Evolutionary conservation across 2,329 filamentous ascomycete genomes (phyloP).

Genomic region (Ampelomyces quisqualis): DNA sequence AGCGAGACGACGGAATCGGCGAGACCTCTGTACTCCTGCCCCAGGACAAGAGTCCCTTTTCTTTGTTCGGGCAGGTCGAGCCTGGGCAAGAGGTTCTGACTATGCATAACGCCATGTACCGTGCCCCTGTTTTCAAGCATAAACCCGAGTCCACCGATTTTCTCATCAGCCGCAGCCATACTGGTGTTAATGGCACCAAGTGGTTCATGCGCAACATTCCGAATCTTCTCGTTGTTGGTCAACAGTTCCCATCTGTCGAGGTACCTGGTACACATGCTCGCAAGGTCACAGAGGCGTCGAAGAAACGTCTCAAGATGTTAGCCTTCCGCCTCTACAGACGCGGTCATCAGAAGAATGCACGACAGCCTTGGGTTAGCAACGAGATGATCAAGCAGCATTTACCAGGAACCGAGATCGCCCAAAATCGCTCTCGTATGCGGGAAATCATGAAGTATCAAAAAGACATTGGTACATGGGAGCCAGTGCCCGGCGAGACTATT

Average conservation of each 20-base stretch:
- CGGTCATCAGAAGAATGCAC: constrained; percentile 67
- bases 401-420: constrained; percentile 87
- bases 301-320: constrained; percentile 95
- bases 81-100: constrained; percentile 88
- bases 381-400: constrained; percentile 67
- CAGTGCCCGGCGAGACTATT: constrained; percentile 69
- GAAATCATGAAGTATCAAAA: constrained; percentile 94
- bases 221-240: constrained; percentile 85
- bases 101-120: constrained; percentile 92
- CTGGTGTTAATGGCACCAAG: constrained; percentile 71
- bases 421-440: constrained; percentile 94
- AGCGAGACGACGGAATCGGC: constrained; percentile 69
- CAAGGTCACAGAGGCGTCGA: constrained; percentile 94
- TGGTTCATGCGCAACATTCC: constrained; percentile 90
- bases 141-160: constrained; percentile 78
- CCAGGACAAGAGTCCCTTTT: constrained; percentile 94
- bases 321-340: constrained; percentile 85
- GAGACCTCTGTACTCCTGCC: constrained; percentile 85
- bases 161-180: constrained; percentile 78
- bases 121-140: constrained; percentile 91
- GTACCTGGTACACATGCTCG: constrained; percentile 91
- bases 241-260: constrained; percentile 88
- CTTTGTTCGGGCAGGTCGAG: constrained; percentile 90
- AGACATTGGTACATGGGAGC: constrained; percentile 76
- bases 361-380: constrained; percentile 80